Percentiles rank a stretch among this genome's conserved stretches.
Conservation (phyloP, 441 rosid genomes). For the Erodium moschatum region DNA sequence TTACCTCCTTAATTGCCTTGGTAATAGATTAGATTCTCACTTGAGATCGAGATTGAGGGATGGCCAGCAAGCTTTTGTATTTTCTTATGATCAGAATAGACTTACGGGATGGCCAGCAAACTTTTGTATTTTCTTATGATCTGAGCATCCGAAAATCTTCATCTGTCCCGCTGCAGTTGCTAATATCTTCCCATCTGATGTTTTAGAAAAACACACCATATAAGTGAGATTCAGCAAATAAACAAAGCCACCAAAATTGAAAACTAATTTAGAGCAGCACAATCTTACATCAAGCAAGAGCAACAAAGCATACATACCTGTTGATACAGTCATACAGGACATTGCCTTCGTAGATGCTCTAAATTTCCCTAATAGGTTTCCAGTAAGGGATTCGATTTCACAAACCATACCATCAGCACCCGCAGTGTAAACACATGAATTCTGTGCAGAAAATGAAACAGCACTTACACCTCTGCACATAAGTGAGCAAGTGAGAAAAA, state of each 20-base stretch:
- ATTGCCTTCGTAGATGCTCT: slow-evolving; percentile 71
- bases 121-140: slow-evolving; percentile 73
- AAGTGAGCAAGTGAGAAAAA: slow-evolving; percentile 3
- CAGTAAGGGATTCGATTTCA: slow-evolving; percentile 46
- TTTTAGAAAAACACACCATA: slow-evolving; percentile 4
- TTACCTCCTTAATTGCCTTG: too few species aligned
- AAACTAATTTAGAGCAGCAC: background rate
- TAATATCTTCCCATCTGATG: slow-evolving; percentile 66
- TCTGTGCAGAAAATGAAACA: slow-evolving; percentile 55
- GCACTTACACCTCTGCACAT: slow-evolving; percentile 79
- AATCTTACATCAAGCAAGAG: slow-evolving; percentile 11
- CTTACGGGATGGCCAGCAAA: slow-evolving; percentile 98
- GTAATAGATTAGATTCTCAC: too few species aligned
- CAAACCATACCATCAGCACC: slow-evolving; percentile 82
- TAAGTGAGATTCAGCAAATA: slow-evolving; percentile 18
- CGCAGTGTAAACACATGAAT: slow-evolving; percentile 51
- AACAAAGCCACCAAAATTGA: background rate
- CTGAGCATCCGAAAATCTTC: slow-evolving; percentile 58
- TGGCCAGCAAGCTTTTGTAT: too few species aligned
- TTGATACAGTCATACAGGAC: slow-evolving; percentile 65
- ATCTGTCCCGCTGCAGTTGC: slow-evolving; percentile 78
- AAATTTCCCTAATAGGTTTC: slow-evolving; percentile 50
- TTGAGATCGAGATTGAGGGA: too few species aligned
- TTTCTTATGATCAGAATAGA: slow-evolving; percentile 21
- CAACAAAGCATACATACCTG: slow-evolving; percentile 34